Evolutionary conservation across 108 stramenopile species (phyloP), one percentile per base, ranked within the genome.

Genomic region (Cyclotella choctawhatcheeana): DNA sequence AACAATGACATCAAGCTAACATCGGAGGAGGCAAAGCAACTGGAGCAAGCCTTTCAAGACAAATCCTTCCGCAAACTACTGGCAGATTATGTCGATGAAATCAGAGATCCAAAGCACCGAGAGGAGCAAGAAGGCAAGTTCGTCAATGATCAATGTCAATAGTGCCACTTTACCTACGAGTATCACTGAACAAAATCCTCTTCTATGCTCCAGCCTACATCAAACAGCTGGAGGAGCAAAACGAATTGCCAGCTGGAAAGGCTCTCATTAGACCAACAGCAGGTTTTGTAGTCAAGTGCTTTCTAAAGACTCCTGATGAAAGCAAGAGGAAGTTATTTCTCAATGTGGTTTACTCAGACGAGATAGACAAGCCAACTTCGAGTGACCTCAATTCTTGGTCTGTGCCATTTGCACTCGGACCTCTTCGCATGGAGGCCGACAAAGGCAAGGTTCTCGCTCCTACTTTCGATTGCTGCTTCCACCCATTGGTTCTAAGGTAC

Each of bases 171-270:
- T n/a, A n/a, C n/a, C n/a, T n/a, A n/a, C n/a, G n/a, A n/a, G n/a
- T n/a, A n/a, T n/a, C n/a, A n/a, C n/a, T n/a, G n/a, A n/a, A n/a
- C n/a, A n/a, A n/a, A n/a, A n/a, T n/a, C n/a, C n/a, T n/a, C n/a
- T n/a, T n/a, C n/a, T n/a, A n/a, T n/a, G n/a, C n/a, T n/a, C 29
- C 27, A 67, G 68, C 74, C 0, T 90, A 88, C 77, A 84, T 90
- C 22, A 34, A 47, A 27, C 67, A 69, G 8, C 48, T 85, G 13
- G 88, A 87, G 47, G 32, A 54, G 18, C 63, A 83, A n/a, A 65
- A 83, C 24, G 82, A 87, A 43, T 61, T 85, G 7, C 88, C 88
- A 5, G 37, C 22, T n/a, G 84, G 73, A 29, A 87, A 87, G 53
- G 51, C 55, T 20, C 44, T 87, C 3, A 78, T 86, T 31, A 48